Conservation (phyloP, 441 rosid species). For the Capsella rubella region DNA sequence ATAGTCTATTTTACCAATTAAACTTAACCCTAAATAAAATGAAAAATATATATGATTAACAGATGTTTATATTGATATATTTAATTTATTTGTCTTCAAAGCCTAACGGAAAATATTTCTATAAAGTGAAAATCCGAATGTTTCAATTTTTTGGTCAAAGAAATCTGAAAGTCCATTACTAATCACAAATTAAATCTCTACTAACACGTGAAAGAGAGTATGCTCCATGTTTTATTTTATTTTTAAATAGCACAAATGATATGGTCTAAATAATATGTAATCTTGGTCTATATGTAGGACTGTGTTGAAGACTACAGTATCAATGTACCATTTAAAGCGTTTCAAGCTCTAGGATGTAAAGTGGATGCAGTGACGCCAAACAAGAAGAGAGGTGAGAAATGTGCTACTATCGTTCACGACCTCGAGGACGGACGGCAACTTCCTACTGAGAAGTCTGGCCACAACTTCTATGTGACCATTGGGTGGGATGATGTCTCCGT, state of each 20-base stretch:
- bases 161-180: background rate
- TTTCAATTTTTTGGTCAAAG: too few relatives aligned
- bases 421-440: constrained; percentile 51
- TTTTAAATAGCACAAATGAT: background rate
- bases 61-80: too few relatives aligned
- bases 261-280: background rate
- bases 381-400: constrained; percentile 56
- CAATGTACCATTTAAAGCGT: constrained; percentile 57
- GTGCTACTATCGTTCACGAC: constrained; percentile 55
- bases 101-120: too few relatives aligned
- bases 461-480: constrained; percentile 49
- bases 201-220: background rate
- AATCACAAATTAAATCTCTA: background rate
- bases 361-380: constrained; percentile 54
- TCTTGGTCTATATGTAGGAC: constrained; percentile 43
- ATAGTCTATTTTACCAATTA: too few relatives aligned
- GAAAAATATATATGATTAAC: too few relatives aligned
- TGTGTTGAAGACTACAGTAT: constrained; percentile 59
- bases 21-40: too few relatives aligned
- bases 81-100: too few relatives aligned
- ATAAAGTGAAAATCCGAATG: too few relatives aligned
- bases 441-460: constrained; percentile 57
- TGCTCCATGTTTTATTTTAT: background rate
- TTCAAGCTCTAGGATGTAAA: constrained; percentile 59
- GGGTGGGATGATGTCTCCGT: constrained; percentile 50